phyloP scores from a whole-genome alignment of 306 rosid genomes.

The Cicer bijugum region DNA sequence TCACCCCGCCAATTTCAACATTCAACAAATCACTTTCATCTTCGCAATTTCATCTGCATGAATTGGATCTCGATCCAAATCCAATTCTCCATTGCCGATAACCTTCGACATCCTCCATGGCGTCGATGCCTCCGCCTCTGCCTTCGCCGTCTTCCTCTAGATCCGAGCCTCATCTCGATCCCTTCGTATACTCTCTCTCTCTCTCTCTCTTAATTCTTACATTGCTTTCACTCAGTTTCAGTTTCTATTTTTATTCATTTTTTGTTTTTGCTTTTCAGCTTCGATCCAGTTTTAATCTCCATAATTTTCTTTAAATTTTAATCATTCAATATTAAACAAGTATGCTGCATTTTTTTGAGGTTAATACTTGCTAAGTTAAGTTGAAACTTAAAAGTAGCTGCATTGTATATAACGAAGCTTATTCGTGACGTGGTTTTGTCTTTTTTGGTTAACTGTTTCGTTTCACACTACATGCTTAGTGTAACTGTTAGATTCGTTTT shows the following conservation, averaged over 20 bases:
- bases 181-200: constrained; percentile 54
- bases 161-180: constrained; percentile 57
- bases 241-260: constrained; percentile 4
- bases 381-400: constrained; percentile 43
- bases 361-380: constrained; percentile 42
- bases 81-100: constrained; percentile 52
- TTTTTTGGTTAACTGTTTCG: background rate
- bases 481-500: constrained; percentile 1
- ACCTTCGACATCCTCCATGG: constrained; percentile 63
- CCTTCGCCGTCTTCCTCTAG: constrained; percentile 63
- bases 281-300: constrained; percentile 25
- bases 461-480: background rate
- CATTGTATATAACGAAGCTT: constrained; percentile 43
- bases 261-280: constrained; percentile 1
- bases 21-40: constrained; percentile 23
- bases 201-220: background rate
- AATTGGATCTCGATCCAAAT: constrained; percentile 66
- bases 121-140: constrained; percentile 64
- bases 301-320: background rate
- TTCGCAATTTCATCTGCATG: constrained; percentile 54
- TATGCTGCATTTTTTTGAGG: background rate
- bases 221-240: constrained; percentile 2
- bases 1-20: constrained; percentile 62
- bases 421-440: constrained; percentile 10
- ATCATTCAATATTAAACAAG: constrained; percentile 14